Evolutionary conservation across 164 flowering plant species (phyloP), one percentile per base, ranked within the genome.

Genomic region (Magnolia kwangsiensis): DNA sequence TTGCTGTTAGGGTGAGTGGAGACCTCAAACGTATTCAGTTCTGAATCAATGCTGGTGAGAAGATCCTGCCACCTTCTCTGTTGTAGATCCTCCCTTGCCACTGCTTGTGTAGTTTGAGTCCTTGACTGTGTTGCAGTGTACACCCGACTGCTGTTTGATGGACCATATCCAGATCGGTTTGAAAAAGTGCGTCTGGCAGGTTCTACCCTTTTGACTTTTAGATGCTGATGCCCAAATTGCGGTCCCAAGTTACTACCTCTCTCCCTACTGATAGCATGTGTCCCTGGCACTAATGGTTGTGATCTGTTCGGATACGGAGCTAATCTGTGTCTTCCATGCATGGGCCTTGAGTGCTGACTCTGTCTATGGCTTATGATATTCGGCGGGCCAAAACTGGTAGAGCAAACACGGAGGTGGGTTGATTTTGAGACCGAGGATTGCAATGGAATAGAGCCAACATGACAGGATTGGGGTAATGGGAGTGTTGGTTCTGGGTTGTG

Each of bases 151-250:
- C 14, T 51, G 65, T 70, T 63, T 11, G 86, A 75, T n/a, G 82
- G 63, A 63, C 63, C 51, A 73, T 69, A 65, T 7, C 65, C 71
- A 64, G 79, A 55, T 63, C 29, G 83, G 64, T 78, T 74, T 69
- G 67, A 7, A 61, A 20, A 68, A 50, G 80, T 14, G 75, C 55
- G 50, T 23, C 79, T 78, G 37, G 61, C 45, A 66, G 79, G 8
- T 45, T 78, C 85, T 10, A 76, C 29, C 82, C 84, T 74, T 75
- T 81, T 85, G 74, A 83, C 81, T 49, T 75, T 78, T 19, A 74
- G 8, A 29, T 73, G 85, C 19, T 79, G 61, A 70, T 84, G 9
- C n/a, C 37, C 51, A 67, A 64, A 68, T 55, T 63, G 84, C 58
- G 79, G 73, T 24, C 81, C 78, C 49, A 78, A 59, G 55, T 72